Conservation (phyloP, 257 asterid species). For the Cordia subcordata region DNA sequence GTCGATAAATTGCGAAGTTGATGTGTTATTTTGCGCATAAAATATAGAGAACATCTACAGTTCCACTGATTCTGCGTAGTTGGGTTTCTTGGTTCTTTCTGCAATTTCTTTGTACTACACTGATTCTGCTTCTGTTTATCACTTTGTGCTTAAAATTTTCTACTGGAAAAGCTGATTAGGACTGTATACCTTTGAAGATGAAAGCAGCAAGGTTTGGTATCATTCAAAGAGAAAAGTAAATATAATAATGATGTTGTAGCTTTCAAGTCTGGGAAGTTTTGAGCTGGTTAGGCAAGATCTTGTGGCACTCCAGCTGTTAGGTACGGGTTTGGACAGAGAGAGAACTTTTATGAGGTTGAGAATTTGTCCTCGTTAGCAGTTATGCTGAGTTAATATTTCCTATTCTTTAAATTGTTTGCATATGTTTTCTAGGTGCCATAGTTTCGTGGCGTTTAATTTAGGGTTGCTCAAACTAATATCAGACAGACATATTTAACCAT, state of each 20-base stretch:
- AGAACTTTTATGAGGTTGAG: conserved; percentile 25
- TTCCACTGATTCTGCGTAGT: conserved; percentile 13
- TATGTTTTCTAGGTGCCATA: conserved; percentile 33
- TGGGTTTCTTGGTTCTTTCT: conserved; percentile 17
- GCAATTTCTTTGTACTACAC: conserved; percentile 11
- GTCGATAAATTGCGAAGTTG: conserved; percentile 16
- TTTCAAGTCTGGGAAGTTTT: no score
- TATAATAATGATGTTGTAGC: conserved; percentile 21
- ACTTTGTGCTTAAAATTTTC: conserved; percentile 17
- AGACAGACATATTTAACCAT: conserved; percentile 9
- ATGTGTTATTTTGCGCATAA: conserved; percentile 32
- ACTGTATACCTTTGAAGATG: conserved; percentile 26
- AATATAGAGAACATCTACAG: conserved; percentile 31
- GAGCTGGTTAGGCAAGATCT: conserved; percentile 25
- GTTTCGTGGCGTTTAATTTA: conserved; percentile 29
- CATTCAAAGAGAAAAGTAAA: conserved; percentile 9
- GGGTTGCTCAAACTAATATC: conserved; percentile 4
- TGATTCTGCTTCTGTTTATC: conserved; percentile 12
- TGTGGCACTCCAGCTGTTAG: conserved; percentile 49
- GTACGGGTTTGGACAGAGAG: conserved; percentile 34
- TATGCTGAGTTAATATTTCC: conserved; percentile 25
- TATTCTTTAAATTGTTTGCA: conserved; percentile 33
- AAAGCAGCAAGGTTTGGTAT: conserved; percentile 25
- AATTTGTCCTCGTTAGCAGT: conserved; percentile 23
- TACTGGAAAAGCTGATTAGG: conserved; percentile 35